Base-by-base conservation (phyloP, 257 asterid species). In the Parsonsia alboflavescens region DNA sequence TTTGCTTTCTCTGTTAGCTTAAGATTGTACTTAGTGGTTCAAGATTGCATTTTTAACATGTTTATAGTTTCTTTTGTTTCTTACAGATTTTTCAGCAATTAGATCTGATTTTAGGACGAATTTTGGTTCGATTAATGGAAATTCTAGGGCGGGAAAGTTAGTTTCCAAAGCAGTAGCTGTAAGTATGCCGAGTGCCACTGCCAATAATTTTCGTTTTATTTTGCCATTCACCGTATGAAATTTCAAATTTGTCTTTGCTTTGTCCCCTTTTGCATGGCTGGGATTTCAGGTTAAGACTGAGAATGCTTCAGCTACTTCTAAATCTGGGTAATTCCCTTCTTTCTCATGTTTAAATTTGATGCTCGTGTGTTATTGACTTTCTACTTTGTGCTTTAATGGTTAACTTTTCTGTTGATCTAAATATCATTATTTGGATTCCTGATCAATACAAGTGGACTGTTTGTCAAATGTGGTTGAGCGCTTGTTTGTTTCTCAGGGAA, bases 101-200 rank as follows among this genome's bases (percentile, higher is more conserved):
- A 82, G 90, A 88, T 83, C 90, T 76, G 89, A 76, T 68, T 72
- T 82, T 56, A 83, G 83, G 84, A 50, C 87, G 48, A 78, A 62
- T 70, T 66, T 74, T 46, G 72, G 85, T 66, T 72, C 77, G 66
- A 67, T 66, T 52, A 66, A 33, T 64, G 78, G 77, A 85, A 76
- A 82, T 73, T 80, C 79, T 53, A 85, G 80, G 69, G 71, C 75
- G 30, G 84, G 85, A 76, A 85, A 82, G 16, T 58, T 80, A 13
- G 45, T 56, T 46, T 39, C 89, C 48, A 81, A 78, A 66, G 91
- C 91, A 3, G 89, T 84, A 65, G 90, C 87, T 63, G 93, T 88
- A 21, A 79, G 91, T 86, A 16, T 65, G 77, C 12, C 69, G 4
- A 10, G 64, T 52, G 68, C 72, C 9, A 36, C 16, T 8, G 67